phyloP scores from a whole-genome alignment of 2,329 filamentous ascomycete species.

The Exophiala mesophila region DNA sequence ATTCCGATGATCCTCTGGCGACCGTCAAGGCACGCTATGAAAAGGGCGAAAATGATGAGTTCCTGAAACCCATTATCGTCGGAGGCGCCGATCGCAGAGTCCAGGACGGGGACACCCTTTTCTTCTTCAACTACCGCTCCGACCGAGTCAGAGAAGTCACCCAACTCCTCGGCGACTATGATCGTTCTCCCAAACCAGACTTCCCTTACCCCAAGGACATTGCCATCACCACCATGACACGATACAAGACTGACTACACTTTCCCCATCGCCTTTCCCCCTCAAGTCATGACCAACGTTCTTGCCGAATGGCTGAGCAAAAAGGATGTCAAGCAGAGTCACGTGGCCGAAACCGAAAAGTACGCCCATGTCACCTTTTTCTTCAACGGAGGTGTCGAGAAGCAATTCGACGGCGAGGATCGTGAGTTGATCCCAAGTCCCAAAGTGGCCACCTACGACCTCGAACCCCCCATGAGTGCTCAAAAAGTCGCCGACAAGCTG shows the following conservation, averaged over 20 bases:
- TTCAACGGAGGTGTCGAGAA: slow-evolving; percentile 99
- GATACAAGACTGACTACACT: slow-evolving; percentile 92
- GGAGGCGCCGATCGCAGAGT: slow-evolving; percentile 81
- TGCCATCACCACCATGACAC: slow-evolving; percentile 90
- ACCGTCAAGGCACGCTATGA: slow-evolving; percentile 85
- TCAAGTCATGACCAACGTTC: slow-evolving; percentile 95
- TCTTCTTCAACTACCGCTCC: slow-evolving; percentile 99
- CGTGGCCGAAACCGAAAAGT: slow-evolving; percentile 98
- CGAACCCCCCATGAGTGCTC: slow-evolving; percentile 93
- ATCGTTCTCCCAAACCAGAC: slow-evolving; percentile 83
- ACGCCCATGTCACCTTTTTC: slow-evolving; percentile 99
- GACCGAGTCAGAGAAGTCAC: slow-evolving; percentile 96
- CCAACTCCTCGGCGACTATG: slow-evolving; percentile 85
- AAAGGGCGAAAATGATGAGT: slow-evolving; percentile 88
- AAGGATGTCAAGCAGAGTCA: slow-evolving; percentile 89
- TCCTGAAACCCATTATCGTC: slow-evolving; percentile 95
- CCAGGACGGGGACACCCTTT: slow-evolving; percentile 87
- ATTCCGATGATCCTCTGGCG: slow-evolving; percentile 75
- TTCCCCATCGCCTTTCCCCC: slow-evolving; percentile 91
- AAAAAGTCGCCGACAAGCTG: slow-evolving; percentile 82
- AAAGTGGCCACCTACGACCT: slow-evolving; percentile 94
- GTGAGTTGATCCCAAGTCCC: slow-evolving; percentile 91
- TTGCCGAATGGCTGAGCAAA: slow-evolving; percentile 92
- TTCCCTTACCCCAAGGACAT: slow-evolving; percentile 92
- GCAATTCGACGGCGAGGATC: slow-evolving; percentile 83